phyloP scores from a whole-genome alignment of 192 early-diverging fungal genomes.

The Coemansia sp. region DNA sequence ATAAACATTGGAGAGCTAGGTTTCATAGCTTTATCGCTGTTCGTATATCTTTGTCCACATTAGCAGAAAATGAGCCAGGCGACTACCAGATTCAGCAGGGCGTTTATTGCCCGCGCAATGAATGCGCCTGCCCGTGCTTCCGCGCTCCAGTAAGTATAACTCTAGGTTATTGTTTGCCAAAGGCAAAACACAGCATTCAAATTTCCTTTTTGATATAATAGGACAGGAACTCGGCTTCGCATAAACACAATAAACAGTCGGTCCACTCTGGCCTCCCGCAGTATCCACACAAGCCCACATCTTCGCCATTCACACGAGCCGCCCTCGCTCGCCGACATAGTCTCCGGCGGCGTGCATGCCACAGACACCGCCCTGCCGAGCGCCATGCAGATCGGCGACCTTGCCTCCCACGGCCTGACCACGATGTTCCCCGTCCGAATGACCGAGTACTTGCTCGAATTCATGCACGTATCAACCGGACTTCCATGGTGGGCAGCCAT shows the following conservation, averaged over 20 bases:
- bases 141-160: slow-evolving; percentile 1
- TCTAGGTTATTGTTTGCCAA: neutral
- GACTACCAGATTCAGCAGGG: slow-evolving; percentile 7
- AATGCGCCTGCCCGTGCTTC: slow-evolving; percentile 7
- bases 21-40: neutral
- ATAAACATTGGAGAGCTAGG: neutral
- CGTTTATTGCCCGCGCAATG: slow-evolving; percentile 12
- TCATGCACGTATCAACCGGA: slow-evolving; percentile 73
- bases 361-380: slow-evolving; percentile 12
- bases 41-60: neutral
- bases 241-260: neutral
- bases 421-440: slow-evolving; percentile 69
- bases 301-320: neutral
- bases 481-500: slow-evolving; percentile 97
- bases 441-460: slow-evolving; percentile 72
- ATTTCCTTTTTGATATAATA: neutral
- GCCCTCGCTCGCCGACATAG: neutral
- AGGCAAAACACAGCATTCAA: neutral
- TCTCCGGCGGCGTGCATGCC: neutral
- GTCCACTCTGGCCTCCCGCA: slow-evolving; percentile 7
- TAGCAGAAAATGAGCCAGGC: slow-evolving; percentile 13
- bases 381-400: slow-evolving; percentile 78
- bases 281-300: slow-evolving; percentile 17
- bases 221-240: neutral
- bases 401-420: slow-evolving; percentile 77